These are phyloP conservation scores for Musa beccarii DNA, from an alignment of 176 grass and related monocot species.

Conservation along the genomic window DNA sequence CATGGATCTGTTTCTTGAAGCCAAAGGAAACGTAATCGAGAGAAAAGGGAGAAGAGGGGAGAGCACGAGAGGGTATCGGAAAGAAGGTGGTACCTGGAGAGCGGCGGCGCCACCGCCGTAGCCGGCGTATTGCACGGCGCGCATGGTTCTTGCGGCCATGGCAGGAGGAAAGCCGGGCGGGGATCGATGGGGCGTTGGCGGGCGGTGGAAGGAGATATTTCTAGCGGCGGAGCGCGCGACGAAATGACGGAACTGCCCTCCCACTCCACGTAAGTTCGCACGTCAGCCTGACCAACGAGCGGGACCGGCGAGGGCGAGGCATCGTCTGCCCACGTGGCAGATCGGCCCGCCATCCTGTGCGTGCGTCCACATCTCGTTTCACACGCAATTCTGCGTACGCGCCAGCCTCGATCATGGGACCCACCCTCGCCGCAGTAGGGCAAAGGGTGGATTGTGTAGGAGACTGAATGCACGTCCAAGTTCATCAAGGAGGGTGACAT, in stretches of 20 bases:
- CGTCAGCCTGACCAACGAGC: not conserved
- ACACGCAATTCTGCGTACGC: no score
- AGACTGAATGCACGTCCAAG: no score
- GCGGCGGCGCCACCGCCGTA: constrained; percentile 18
- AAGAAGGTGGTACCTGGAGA: not conserved
- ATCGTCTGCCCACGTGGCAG: no score
- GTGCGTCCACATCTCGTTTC: no score
- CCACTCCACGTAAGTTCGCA: not conserved
- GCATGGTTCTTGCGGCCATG: constrained; percentile 7
- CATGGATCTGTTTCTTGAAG: no score
- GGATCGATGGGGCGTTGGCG: not conserved
- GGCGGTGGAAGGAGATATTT: not conserved
- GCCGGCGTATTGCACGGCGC: constrained; percentile 8
- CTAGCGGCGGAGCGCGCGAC: not conserved
- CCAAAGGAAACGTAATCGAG: not conserved
- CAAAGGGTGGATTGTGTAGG: no score
- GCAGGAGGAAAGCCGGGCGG: not conserved
- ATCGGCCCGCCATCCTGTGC: no score
- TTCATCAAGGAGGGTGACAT: no score
- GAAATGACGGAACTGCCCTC: not conserved
- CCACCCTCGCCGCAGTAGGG: no score
- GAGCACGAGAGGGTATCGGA: no score
- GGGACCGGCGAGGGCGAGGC: no score
- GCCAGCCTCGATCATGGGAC: no score
- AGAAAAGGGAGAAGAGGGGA: not conserved